Percentiles rank a stretch among this genome's conserved stretches.
These are phyloP conservation scores for Cucumis cinereus DNA, from an alignment of 306 rosid genomes.

Conservation along the genomic window DNA sequence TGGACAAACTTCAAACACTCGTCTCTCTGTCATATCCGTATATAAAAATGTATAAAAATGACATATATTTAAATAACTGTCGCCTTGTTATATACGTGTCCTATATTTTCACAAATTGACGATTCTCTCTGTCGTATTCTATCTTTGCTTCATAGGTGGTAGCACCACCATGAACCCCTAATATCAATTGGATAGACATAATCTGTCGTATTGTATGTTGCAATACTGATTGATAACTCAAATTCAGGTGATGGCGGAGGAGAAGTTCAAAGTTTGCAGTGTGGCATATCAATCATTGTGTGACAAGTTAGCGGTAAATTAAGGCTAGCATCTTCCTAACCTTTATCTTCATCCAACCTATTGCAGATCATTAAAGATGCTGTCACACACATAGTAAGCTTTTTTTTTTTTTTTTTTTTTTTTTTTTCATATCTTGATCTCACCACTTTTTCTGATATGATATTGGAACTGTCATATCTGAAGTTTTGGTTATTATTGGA, in stretches of 20 bases:
- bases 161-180: too few relatives aligned
- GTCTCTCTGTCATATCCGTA: too few relatives aligned
- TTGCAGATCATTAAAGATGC: neutral
- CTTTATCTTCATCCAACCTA: neutral
- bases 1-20: too few relatives aligned
- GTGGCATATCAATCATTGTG: slow-evolving; percentile 71
- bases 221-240: neutral
- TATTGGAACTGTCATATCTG: neutral
- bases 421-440: neutral
- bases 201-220: too few relatives aligned
- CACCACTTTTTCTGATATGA: neutral
- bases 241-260: slow-evolving; percentile 58
- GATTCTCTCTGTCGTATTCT: too few relatives aligned
- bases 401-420: neutral
- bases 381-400: neutral
- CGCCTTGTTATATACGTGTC: too few relatives aligned
- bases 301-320: slow-evolving; percentile 37
- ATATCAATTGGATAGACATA: too few relatives aligned
- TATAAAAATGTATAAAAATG: too few relatives aligned
- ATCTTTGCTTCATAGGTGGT: too few relatives aligned
- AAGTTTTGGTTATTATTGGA: neutral
- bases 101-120: too few relatives aligned
- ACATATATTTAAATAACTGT: too few relatives aligned
- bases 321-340: slow-evolving; percentile 5
- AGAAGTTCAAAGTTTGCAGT: slow-evolving; percentile 73